Evolutionary conservation across 495 filamentous ascomycete species (phyloP).

Genomic region (Penicillium maclennaniae): DNA sequence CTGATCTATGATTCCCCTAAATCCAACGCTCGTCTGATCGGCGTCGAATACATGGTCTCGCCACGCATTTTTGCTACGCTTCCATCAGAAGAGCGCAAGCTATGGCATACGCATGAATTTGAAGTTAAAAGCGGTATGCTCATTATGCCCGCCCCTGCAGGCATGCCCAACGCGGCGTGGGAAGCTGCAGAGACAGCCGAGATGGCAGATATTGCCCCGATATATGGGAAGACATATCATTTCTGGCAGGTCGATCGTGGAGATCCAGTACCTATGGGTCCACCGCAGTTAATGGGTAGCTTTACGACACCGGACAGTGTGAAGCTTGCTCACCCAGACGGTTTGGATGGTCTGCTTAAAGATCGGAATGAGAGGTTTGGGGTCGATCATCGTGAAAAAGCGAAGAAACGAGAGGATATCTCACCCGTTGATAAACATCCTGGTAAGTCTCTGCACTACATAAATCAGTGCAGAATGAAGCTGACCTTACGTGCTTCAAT

Average conservation of each 20-base stretch:
- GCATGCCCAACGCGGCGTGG: constrained; percentile 57
- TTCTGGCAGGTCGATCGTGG: constrained; percentile 87
- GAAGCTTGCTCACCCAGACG: constrained; percentile 52
- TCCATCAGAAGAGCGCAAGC: constrained; percentile 57
- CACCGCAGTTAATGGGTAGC: constrained; percentile 75
- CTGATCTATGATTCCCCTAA: constrained; percentile 73
- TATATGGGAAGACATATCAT: constrained; percentile 91
- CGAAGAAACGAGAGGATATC: constrained; percentile 58
- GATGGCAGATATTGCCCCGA: constrained; percentile 65
- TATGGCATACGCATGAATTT: constrained; percentile 82
- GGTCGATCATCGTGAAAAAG: constrained; percentile 57
- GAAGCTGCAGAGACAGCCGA: constrained; percentile 72
- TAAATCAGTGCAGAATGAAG: neutral
- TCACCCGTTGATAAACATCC: constrained; percentile 54
- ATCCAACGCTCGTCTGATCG: constrained; percentile 68
- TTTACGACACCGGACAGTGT: constrained; percentile 58
- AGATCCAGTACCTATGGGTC: constrained; percentile 67
- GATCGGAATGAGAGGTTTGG: constrained; percentile 67
- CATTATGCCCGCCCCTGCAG: constrained; percentile 68
- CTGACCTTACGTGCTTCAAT: constrained; percentile 1
- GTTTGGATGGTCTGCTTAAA: constrained; percentile 54
- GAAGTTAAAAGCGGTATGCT: constrained; percentile 87
- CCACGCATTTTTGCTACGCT: constrained; percentile 65
- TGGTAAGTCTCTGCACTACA: constrained; percentile 29
- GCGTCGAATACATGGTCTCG: constrained; percentile 91